These are phyloP conservation scores for Pythium angustatum DNA, from an alignment of 352 stramenopile species.

Conservation along the genomic window DNA sequence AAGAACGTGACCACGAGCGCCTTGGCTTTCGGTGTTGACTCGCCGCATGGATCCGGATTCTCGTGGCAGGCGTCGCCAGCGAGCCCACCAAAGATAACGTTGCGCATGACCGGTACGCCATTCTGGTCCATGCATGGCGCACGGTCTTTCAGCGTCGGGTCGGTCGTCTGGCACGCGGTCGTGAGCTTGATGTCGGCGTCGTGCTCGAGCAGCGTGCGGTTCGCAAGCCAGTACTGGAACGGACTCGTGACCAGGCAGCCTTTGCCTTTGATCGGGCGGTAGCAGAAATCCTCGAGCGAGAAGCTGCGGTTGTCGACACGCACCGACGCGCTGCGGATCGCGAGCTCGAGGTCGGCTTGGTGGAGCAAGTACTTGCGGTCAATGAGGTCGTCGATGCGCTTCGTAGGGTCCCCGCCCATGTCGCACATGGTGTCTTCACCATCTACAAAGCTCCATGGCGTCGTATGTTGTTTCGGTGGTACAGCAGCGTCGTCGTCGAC, in stretches of 20 bases:
- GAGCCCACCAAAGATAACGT: constrained; percentile 87
- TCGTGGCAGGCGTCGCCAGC: constrained; percentile 58
- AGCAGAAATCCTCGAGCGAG: constrained; percentile 74
- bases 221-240: constrained; percentile 77
- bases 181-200: constrained; percentile 89
- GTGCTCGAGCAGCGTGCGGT: constrained; percentile 50
- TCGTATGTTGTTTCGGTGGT: not conserved
- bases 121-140: constrained; percentile 89
- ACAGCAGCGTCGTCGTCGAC: constrained; percentile 19
- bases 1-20: constrained; percentile 89
- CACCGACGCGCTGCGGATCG: constrained; percentile 44
- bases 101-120: constrained; percentile 86
- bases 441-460: not conserved
- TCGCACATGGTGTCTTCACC: not conserved
- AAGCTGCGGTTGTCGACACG: constrained; percentile 40
- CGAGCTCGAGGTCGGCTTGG: constrained; percentile 63
- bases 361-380: constrained; percentile 55
- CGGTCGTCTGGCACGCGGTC: constrained; percentile 81
- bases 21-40: constrained; percentile 65
- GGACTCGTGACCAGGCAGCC: constrained; percentile 82
- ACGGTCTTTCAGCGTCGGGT: constrained; percentile 45
- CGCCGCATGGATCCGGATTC: constrained; percentile 86
- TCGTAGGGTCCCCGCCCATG: constrained; percentile 4
- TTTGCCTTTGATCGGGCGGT: constrained; percentile 73
- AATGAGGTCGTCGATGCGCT: constrained; percentile 51